Evolutionary conservation across 1,284 basidiomycete species (phyloP), one percentile per base, ranked within the genome.

Genomic region (Ustilago xerochloae): DNA sequence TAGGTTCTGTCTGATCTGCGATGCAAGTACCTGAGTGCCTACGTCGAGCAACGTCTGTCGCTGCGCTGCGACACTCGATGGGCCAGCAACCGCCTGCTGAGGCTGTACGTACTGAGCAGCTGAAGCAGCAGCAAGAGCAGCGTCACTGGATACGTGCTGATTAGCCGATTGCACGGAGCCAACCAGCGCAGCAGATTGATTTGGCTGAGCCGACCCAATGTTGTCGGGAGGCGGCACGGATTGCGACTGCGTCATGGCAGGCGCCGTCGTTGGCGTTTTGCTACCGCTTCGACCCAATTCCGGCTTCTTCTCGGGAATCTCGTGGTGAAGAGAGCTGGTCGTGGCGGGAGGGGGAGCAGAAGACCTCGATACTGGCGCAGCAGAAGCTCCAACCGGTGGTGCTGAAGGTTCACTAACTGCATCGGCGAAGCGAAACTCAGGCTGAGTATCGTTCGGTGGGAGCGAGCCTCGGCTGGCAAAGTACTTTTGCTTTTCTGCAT

Each of bases 341-440:
- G n/a, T 39, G 5, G 16, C 30, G 6, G 64, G 15, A 24, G 43
- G 12, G 28, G 55, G 43, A n/a, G 20, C 51, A 30, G n/a, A n/a
- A n/a, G n/a, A n/a, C n/a, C n/a, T n/a, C n/a, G n/a, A n/a, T n/a
- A n/a, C n/a, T n/a, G n/a, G n/a, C n/a, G n/a, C n/a, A n/a, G n/a
- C n/a, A n/a, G 53, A 50, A 18, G 60, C 24, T 20, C 39, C 32
- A 0, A 12, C 41, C 7, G 26, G 24, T 7, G 5, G 4, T 24
- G 22, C 18, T 12, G 16, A 18, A 16, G 30, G n/a, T 53, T 15
- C 38, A 18, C 24, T 15, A 16, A 22, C 64, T n/a, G n/a, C 35
- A 43, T 63, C 66, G 4, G 61, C 61, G 30, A 45, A 63, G 5
- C 57, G 49, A 26, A 71, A 71, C 36, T 71, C 68, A 1, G 68